Base-by-base conservation (phyloP, 2,329 filamentous ascomycete species). In the Dothideomycetidae sp. region DNA sequence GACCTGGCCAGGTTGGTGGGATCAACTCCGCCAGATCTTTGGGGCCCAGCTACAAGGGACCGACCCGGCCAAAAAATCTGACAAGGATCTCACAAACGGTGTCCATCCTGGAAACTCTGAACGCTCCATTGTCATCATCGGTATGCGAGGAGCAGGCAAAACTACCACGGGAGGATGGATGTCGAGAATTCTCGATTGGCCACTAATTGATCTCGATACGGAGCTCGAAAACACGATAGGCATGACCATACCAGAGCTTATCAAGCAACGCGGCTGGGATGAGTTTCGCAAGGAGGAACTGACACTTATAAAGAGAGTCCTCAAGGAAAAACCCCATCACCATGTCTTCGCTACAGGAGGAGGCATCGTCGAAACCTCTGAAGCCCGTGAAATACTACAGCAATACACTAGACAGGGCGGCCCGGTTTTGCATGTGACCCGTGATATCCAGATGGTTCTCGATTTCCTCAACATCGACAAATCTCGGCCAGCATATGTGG, bases 1-100 rank as follows among this genome's bases (percentile, higher is more conserved):
- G 67, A 98, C 90, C 2, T 98, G 90, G 90, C 90, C 90, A 0
- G 90, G 88, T 7, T 98, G 90, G 84, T 98, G 90, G 90, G 90
- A 98, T 57, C 75, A 78, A 12, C 62, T 96, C 39, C 77, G 78
- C 14, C 75, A 81, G 47, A 71, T 74, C 10, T 98, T 94, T 64
- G 68, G 75, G 21, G 81, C 81, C 17, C 61, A 69, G 17, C 64
- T 96, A n/a, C 71, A 78, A 42, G 90, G 90, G 10, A 72, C 78
- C 23, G 84, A 92, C 48, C 50, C 65, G 11, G 46, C 53, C n/a
- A 48, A 55, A 5, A 18, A 30, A 29, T 31, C 23, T 32, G 45
- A 46, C 14, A 44, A 48, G 3, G 48, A 53, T 10, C 46, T 52
- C 37, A 57, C 57, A 41, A 64, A 60, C 31, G 45, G 46, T 15